Evolutionary conservation across 306 rosid genomes (phyloP).

Genomic region (Trifolium pratense): DNA sequence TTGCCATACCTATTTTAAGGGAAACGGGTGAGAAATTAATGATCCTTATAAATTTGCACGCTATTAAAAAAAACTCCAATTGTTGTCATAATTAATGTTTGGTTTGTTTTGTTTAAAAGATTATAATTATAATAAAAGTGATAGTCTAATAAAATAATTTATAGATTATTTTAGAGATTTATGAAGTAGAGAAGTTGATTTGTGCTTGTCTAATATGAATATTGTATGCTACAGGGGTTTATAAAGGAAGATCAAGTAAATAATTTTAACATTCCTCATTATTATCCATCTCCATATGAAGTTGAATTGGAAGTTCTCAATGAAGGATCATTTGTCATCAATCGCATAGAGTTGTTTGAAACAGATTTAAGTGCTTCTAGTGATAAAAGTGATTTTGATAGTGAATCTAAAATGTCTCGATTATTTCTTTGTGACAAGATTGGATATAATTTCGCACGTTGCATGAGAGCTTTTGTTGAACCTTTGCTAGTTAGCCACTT

Average conservation of each 20-base stretch:
- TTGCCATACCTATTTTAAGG: too few relatives aligned
- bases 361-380: constrained; percentile 40
- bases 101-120: too few relatives aligned
- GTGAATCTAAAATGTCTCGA: neutral
- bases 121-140: too few relatives aligned
- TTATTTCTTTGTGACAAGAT: neutral
- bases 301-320: constrained; percentile 41
- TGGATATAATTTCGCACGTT: constrained; percentile 43
- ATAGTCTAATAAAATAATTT: too few relatives aligned
- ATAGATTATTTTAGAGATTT: too few relatives aligned
- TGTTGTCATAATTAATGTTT: too few relatives aligned
- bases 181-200: too few relatives aligned
- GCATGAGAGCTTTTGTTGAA: constrained; percentile 54
- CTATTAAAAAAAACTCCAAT: too few relatives aligned
- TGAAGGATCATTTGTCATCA: constrained; percentile 47
- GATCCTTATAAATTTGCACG: too few relatives aligned
- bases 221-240: constrained; percentile 29
- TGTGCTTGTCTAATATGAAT: neutral
- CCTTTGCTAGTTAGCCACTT: constrained; percentile 49
- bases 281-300: constrained; percentile 53
- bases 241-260: constrained; percentile 46
- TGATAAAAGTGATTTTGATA: neutral
- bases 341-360: constrained; percentile 28
- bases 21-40: too few relatives aligned
- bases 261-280: constrained; percentile 48